phyloP scores from a whole-genome alignment of 768 basidiomycete species.

The Asterophora lycoperdoides region DNA sequence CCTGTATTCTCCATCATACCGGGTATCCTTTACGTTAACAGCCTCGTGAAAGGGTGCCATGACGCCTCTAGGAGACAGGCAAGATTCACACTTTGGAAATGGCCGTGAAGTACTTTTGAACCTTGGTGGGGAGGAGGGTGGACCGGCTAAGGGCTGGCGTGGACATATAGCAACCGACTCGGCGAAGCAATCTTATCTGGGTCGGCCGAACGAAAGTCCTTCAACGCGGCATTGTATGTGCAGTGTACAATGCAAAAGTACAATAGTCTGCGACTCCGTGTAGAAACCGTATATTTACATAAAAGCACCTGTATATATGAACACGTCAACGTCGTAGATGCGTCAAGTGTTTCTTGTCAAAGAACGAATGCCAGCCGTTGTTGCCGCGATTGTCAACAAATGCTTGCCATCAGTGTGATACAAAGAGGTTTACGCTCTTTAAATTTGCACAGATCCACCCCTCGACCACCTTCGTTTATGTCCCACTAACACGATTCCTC shows the following conservation, averaged over 20 bases:
- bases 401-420: background rate
- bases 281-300: no score
- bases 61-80: background rate
- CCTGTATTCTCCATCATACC: conserved; percentile 14
- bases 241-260: no score
- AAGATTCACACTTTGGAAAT: no score
- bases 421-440: background rate
- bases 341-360: background rate
- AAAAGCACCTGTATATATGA: no score
- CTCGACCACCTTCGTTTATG: conserved; percentile 7
- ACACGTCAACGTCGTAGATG: background rate
- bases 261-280: no score
- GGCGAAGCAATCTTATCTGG: no score
- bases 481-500: conserved; percentile 1
- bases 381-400: conserved; percentile 10
- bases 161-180: no score
- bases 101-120: no score
- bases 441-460: background rate
- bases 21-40: conserved; percentile 19
- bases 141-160: no score
- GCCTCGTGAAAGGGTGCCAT: conserved; percentile 42
- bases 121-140: no score
- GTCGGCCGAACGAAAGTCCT: no score
- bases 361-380: background rate
- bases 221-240: no score